Base-by-base conservation (phyloP, 2,329 filamentous ascomycete genomes). In the Exophiala calicioides region DNA sequence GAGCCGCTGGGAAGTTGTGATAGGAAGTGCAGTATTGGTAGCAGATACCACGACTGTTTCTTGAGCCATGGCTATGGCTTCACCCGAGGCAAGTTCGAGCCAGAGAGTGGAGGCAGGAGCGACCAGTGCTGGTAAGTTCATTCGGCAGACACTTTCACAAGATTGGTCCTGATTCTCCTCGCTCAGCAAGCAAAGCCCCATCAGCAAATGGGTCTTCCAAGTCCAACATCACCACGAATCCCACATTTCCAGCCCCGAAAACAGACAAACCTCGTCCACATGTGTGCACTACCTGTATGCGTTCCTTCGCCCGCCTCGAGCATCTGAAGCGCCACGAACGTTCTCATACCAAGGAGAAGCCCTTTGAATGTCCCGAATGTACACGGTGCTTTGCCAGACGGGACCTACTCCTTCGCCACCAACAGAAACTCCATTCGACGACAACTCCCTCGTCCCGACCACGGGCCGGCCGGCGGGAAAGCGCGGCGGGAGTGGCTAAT, bases 271-370 rank as follows among this genome's bases (percentile, higher is more conserved):
- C 93, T 46, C 82, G 91, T 56, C 93, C 93, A 56, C 93, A 98
- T 70, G 84, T 95, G 51, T 98, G 93, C 73, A 82, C 77, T 30
- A 97, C 90, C 36, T 98, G 93, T 68, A 81, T 84, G 62, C 84
- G 93, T 57, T 95, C 88, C 23, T 98, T 98, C 68, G 93, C 93
- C 48, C 84, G 93, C 52, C 74, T 98, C 60, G 93, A 98, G 72
- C 93, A 98, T 68, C 74, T 98, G 58, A 98, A 98, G 74, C 86
- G 93, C 52, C 93, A 98, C 69, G 93, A 97, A 72, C 82, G 93
- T 53, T 95, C 90, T n/a, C 90, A 96, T 66, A 96, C 90, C 33
- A 96, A 98, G 68, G 90, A 98, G 72, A 98, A 98, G 75, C 93
- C 93, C 1, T 98, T 98, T 61, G 90, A 96, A 69, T 98, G 93